Evolutionary conservation across 345 rosid species (phyloP).

Genomic region (Moringa oleifera): DNA sequence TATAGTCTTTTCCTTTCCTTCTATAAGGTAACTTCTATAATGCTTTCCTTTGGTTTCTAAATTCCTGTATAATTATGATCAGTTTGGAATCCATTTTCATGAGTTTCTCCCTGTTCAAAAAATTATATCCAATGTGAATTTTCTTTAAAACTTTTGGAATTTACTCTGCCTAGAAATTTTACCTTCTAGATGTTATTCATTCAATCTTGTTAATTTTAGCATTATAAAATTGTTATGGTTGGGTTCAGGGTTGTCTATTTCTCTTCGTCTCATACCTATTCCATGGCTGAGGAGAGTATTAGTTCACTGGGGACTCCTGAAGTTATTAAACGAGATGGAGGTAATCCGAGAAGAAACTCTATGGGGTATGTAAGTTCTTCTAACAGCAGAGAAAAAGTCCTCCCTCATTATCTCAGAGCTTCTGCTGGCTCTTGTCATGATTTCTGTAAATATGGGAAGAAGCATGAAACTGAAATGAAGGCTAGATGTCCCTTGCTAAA

Average conservation of each 20-base stretch:
- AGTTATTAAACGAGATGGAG: conserved; percentile 21
- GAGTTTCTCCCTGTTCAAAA: neutral
- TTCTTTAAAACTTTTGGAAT: neutral
- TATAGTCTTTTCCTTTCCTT: neutral
- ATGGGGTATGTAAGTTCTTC: conserved; percentile 31
- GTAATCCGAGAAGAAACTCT: conserved; percentile 38
- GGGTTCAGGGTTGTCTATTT: conserved; percentile 10
- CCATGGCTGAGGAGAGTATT: conserved; percentile 44
- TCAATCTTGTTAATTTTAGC: too few relatives aligned
- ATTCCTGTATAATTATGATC: too few relatives aligned
- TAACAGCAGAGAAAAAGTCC: conserved; percentile 29
- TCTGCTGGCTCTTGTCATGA: conserved; percentile 85
- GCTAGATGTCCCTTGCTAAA: conserved; percentile 30
- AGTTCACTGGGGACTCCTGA: conserved; percentile 27
- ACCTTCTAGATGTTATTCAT: too few relatives aligned
- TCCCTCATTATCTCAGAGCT: conserved; percentile 69
- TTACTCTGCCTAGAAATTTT: neutral
- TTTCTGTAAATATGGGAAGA: conserved; percentile 67
- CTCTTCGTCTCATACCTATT: conserved; percentile 7
- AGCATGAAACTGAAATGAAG: conserved; percentile 41
- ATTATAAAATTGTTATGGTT: neutral
- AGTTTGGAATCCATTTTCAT: neutral
- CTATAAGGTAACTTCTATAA: neutral
- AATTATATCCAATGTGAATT: neutral
- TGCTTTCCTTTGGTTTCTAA: too few relatives aligned